phyloP scores from a whole-genome alignment of 2,329 filamentous ascomycete species.

The Talaromyces albobiverticillius region DNA sequence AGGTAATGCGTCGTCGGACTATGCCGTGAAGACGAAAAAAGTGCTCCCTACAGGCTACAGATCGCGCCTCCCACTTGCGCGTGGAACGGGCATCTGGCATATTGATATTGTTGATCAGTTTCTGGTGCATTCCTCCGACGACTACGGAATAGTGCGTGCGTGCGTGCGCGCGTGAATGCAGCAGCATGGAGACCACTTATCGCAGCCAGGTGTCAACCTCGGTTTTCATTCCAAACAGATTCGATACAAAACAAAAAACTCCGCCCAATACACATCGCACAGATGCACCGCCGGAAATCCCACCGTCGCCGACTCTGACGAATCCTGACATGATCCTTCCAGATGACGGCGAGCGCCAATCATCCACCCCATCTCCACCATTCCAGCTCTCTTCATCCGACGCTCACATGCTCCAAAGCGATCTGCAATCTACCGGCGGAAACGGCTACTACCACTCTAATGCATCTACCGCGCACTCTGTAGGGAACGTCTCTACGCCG shows the following conservation, averaged over 20 bases:
- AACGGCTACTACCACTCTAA: constrained; percentile 2
- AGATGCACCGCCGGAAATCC: constrained; percentile 27
- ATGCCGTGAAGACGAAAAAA: constrained; percentile 5
- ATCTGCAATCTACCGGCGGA: constrained; percentile 6
- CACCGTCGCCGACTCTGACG: constrained; percentile 80
- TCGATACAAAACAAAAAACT: constrained; percentile 19
- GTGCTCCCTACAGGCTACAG: too few species aligned
- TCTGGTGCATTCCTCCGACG: constrained; percentile 2
- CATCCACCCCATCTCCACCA: constrained; percentile 52
- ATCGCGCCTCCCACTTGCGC: neutral
- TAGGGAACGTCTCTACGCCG: constrained; percentile 11
- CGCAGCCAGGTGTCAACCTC: constrained; percentile 9
- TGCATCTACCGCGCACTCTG: constrained; percentile 2
- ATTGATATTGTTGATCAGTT: neutral
- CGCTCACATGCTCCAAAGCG: constrained; percentile 14
- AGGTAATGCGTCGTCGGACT: constrained; percentile 4
- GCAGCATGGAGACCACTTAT: constrained; percentile 12
- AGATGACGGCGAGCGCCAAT: constrained; percentile 53
- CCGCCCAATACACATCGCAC: neutral
- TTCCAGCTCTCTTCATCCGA: constrained; percentile 45
- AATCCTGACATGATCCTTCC: constrained; percentile 95
- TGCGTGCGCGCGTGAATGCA: constrained; percentile 4
- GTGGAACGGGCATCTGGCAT: neutral
- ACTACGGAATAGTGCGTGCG: neutral
- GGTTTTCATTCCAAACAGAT: constrained; percentile 13